Percentiles rank a stretch among this genome's conserved stretches.
phyloP scores from a whole-genome alignment of 805 yeast species.

The Zygosaccharomyces siamensis region DNA sequence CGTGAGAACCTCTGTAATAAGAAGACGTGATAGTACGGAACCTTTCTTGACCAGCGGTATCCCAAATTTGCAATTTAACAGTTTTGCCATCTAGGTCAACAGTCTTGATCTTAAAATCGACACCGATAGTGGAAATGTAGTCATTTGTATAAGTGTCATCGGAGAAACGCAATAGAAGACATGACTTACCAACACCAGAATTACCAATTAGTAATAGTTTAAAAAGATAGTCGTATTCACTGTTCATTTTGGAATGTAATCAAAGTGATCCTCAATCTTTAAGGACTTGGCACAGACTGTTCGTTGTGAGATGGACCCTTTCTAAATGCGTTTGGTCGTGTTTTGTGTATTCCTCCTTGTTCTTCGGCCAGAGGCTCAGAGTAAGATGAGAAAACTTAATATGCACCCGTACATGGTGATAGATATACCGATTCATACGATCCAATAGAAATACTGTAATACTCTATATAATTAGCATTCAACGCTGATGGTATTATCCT shows the following conservation, averaged over 20 bases:
- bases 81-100: conserved; percentile 95
- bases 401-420: background rate
- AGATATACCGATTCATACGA: background rate
- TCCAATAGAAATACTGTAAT: background rate
- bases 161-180: conserved; percentile 89
- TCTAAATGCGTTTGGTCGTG: background rate
- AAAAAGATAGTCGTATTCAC: conserved; percentile 96
- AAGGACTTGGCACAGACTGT: no score
- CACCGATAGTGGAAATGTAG: conserved; percentile 96
- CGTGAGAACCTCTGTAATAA: conserved; percentile 97
- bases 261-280: background rate
- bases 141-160: conserved; percentile 97
- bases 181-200: conserved; percentile 98
- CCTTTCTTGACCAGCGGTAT: conserved; percentile 98
- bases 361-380: conserved; percentile 2
- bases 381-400: background rate
- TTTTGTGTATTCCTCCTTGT: conserved; percentile 4
- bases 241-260: conserved; percentile 49
- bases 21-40: conserved; percentile 97
- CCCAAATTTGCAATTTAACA: conserved; percentile 98
- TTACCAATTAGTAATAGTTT: conserved; percentile 94
- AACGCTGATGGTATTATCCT: no score
- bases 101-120: conserved; percentile 85
- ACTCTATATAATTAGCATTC: no score
- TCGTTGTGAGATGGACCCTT: background rate